phyloP scores from a whole-genome alignment of 352 stramenopile species.

The Labyrinthula sp. region DNA sequence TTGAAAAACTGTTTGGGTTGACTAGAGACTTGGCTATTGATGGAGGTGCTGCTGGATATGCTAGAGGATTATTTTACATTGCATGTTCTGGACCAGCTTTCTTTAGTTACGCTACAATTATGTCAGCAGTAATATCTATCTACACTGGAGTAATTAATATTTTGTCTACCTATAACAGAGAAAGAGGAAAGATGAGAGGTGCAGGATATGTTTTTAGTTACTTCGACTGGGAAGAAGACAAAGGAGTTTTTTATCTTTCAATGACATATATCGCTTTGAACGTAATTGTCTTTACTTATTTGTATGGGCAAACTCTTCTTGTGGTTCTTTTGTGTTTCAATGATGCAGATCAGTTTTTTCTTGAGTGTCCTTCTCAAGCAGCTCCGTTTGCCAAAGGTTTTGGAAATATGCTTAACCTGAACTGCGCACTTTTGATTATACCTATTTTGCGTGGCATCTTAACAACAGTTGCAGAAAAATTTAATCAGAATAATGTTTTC shows the following conservation, averaged over 20 bases:
- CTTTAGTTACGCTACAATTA: conserved; percentile 10
- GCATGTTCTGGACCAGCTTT: conserved; percentile 6
- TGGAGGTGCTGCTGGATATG: not conserved
- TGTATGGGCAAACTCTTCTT: conserved; percentile 1
- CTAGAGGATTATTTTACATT: conserved; percentile 7
- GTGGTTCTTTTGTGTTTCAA: conserved; percentile 7
- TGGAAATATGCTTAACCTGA: conserved; percentile 36
- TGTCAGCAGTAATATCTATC: conserved; percentile 7
- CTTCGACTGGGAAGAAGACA: not conserved
- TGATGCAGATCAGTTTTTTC: not conserved
- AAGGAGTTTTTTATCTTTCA: conserved; percentile 2
- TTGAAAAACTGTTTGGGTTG: conserved; percentile 19
- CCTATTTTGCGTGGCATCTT: conserved; percentile 32
- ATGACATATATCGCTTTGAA: conserved; percentile 1
- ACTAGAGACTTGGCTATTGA: no score
- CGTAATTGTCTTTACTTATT: conserved; percentile 1
- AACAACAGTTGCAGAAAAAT: conserved; percentile 28
- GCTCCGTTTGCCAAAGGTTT: conserved; percentile 36
- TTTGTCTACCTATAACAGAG: no score
- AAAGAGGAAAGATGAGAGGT: conserved; percentile 7
- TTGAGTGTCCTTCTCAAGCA: conserved; percentile 19
- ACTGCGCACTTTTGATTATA: conserved; percentile 34
- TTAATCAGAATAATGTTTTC: conserved; percentile 34
- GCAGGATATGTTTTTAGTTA: no score
- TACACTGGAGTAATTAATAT: conserved; percentile 7